These are phyloP conservation scores for Alternaria gaisen DNA, from an alignment of 2,329 filamentous ascomycete genomes.

Conservation along the genomic window DNA sequence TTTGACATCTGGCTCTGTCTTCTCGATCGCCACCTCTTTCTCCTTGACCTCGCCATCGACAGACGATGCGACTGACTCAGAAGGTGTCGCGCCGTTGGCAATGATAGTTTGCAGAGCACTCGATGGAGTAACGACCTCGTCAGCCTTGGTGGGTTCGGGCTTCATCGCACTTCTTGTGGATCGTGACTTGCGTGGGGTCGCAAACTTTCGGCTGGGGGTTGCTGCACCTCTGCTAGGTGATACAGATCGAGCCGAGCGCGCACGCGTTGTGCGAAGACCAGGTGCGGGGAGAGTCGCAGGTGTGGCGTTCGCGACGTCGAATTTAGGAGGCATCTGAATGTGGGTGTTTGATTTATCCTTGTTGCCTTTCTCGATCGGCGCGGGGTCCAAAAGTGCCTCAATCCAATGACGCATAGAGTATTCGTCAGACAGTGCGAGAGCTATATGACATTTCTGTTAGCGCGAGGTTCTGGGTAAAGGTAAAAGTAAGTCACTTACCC, in stretches of 20 bases:
- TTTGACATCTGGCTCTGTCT: constrained; percentile 23
- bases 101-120: constrained; percentile 52
- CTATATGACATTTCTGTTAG: constrained; percentile 59
- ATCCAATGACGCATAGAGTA: constrained; percentile 90
- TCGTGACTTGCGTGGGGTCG: constrained; percentile 64
- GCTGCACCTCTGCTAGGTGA: constrained; percentile 63
- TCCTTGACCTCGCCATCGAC: constrained; percentile 55
- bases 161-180: constrained; percentile 52
- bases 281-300: constrained; percentile 22
- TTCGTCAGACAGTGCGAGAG: constrained; percentile 83
- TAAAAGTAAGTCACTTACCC: constrained; percentile 56
- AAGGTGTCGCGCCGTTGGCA: constrained; percentile 40
- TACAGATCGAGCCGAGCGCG: constrained; percentile 67
- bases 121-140: constrained; percentile 56
- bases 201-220: constrained; percentile 57
- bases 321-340: constrained; percentile 84
- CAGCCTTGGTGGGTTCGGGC: constrained; percentile 39
- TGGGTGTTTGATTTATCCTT: constrained; percentile 73
- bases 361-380: constrained; percentile 74
- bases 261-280: constrained; percentile 52
- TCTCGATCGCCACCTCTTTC: constrained; percentile 13
- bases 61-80: constrained; percentile 48
- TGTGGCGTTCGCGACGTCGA: constrained; percentile 63
- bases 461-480: neutral
- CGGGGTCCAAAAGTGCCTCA: constrained; percentile 87